Conservation (phyloP, 805 yeast genomes). For the Metschnikowia amazonensis region DNA sequence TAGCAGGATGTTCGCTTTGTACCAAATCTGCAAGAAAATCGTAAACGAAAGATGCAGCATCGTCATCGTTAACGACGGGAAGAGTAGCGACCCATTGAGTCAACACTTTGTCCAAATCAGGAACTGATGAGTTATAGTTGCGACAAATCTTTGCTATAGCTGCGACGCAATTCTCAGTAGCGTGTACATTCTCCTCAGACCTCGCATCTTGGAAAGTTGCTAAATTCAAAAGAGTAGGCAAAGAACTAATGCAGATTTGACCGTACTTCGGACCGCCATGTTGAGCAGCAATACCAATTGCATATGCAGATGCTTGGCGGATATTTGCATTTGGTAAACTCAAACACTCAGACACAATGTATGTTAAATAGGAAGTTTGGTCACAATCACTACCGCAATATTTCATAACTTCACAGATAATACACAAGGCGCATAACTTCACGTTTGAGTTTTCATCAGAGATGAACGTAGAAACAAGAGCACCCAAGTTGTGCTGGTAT, state of each 20-base stretch:
- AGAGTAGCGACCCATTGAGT: constrained; percentile 76
- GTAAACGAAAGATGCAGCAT: constrained; percentile 84
- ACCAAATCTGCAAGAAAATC: constrained; percentile 70
- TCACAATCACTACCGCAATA: constrained; percentile 67
- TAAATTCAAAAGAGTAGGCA: constrained; percentile 72
- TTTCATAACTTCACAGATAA: constrained; percentile 77
- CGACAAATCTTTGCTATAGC: constrained; percentile 83
- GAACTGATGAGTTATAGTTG: constrained; percentile 53
- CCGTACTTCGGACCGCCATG: constrained; percentile 63
- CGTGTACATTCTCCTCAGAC: constrained; percentile 76
- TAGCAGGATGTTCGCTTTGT: constrained; percentile 57
- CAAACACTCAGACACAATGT: constrained; percentile 62
- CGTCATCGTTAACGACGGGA: constrained; percentile 80
- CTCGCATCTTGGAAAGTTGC: constrained; percentile 75
- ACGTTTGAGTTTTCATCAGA: constrained; percentile 65
- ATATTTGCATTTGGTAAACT: constrained; percentile 64
- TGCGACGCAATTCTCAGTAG: constrained; percentile 82
- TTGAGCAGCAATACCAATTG: constrained; percentile 84
- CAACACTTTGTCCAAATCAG: constrained; percentile 59
- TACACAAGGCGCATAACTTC: constrained; percentile 73
- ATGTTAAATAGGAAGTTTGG: constrained; percentile 62
- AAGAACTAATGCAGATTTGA: constrained; percentile 62
- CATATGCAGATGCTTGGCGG: constrained; percentile 83
- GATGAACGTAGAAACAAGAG: constrained; percentile 58
- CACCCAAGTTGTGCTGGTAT: constrained; percentile 56